Evolutionary conservation across 306 rosid species (phyloP), one percentile per base, ranked within the genome.

Genomic region (Acmispon strigosus): DNA sequence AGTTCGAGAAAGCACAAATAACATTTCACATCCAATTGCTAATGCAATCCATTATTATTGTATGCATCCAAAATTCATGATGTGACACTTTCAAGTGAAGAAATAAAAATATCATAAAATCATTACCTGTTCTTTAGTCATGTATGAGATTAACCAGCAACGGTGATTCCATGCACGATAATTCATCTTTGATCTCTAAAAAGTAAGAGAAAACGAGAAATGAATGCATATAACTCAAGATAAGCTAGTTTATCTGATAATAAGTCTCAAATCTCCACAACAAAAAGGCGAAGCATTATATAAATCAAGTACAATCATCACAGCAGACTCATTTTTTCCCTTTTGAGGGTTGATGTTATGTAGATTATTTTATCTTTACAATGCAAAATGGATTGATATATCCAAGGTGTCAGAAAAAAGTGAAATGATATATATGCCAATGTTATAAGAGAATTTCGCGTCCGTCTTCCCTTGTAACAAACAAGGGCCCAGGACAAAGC

Each of bases 91-190:
- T 45, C 20, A 34, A 27, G 48, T 37, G 3, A 16, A 53, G 55
- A 65, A 45, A 27, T 27, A 27, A 63, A 50, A 16, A 66, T 57
- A 52, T 22, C 53, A 59, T 1, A 39, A 47, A 37, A 64, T 14
- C 80, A 66, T 57, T 34, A 88, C 97, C 92, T 84, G 95, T 37
- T 87, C 87, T 19, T 58, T 70, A 39, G 84, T 70, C 95, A 90
- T 94, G 85, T 87, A 78, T 56, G 84, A 72, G 74, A 89, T 86
- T 78, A 94, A 81, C 97, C 96, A 89, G 88, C 90, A 76, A 5
- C 97, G 85, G 66, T 94, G 91, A 75, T 84, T 90, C 97, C 97
- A 94, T 74, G 97, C 98, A 71, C 96, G 95, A 70, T 90, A 89
- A 78, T 94, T 94, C 97, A 90, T 94, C 84, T 90, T 94, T 56